Conservation (phyloP, 148 eudicot species). For the Limonium bicolor region DNA sequence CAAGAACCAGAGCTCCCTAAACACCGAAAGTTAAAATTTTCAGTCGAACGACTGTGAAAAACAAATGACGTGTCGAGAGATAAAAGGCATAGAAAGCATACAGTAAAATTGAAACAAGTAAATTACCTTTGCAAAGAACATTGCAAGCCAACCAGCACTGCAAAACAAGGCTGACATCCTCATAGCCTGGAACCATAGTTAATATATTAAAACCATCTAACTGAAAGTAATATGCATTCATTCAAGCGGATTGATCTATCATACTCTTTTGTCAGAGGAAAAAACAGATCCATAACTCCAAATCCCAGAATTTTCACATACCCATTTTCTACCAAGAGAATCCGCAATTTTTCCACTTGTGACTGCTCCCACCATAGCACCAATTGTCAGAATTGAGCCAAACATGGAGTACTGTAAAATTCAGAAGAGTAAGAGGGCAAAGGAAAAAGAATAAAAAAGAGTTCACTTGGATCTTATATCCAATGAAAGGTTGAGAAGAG, state of each 20-base stretch:
- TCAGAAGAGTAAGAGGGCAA: background rate
- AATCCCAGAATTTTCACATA: constrained; percentile 6
- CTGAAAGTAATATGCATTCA: background rate
- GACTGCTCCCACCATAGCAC: constrained; percentile 74
- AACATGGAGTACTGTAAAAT: constrained; percentile 50
- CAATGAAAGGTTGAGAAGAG: too few species aligned
- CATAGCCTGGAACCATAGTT: constrained; percentile 45
- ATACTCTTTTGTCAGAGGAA: background rate
- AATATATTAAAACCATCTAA: background rate
- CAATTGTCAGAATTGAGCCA: constrained; percentile 71
- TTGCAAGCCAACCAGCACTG: constrained; percentile 66
- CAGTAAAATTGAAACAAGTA: background rate
- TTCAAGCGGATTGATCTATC: background rate
- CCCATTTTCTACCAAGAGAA: constrained; percentile 62
- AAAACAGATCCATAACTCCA: background rate
- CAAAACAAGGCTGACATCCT: constrained; percentile 53
- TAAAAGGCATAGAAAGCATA: background rate
- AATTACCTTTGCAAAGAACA: constrained; percentile 52
- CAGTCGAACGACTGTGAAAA: background rate
- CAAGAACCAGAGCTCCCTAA: constrained; percentile 51
- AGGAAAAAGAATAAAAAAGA: too few species aligned
- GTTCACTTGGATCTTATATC: too few species aligned
- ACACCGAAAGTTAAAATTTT: background rate
- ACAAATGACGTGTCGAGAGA: background rate
- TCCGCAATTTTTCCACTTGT: constrained; percentile 63